These are phyloP conservation scores for Thozetella sp. DNA, from an alignment of 495 filamentous ascomycete species.

Conservation along the genomic window DNA sequence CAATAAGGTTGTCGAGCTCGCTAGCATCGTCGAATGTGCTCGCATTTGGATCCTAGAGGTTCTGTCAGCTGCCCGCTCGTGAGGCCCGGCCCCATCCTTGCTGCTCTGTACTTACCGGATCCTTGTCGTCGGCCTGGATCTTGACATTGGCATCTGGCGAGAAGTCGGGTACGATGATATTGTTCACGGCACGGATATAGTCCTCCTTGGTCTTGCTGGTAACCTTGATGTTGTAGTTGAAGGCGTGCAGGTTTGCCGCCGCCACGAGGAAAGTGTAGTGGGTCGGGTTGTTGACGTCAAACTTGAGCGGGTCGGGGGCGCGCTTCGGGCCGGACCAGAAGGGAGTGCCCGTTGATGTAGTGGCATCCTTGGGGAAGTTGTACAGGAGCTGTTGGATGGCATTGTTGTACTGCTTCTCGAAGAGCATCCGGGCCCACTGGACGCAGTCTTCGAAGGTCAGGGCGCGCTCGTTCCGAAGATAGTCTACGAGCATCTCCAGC, in stretches of 20 bases:
- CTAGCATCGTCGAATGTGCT: conserved; percentile 66
- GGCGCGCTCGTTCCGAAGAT: conserved; percentile 90
- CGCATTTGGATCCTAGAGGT: conserved; percentile 76
- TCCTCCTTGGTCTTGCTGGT: conserved; percentile 67
- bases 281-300: conserved; percentile 79
- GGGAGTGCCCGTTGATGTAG: conserved; percentile 80
- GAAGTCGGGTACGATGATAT: conserved; percentile 97
- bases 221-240: conserved; percentile 95
- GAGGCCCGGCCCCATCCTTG: background rate
- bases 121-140: conserved; percentile 95
- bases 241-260: conserved; percentile 90
- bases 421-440: conserved; percentile 88
- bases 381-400: conserved; percentile 94
- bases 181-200: conserved; percentile 77
- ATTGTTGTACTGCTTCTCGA: conserved; percentile 97
- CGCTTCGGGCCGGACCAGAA: conserved; percentile 99
- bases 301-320: conserved; percentile 88
- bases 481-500: conserved; percentile 86
- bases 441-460: conserved; percentile 95
- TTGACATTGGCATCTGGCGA: conserved; percentile 88
- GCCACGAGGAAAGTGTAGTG: conserved; percentile 87
- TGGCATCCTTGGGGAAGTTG: conserved; percentile 96
- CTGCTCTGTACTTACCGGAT: conserved; percentile 58
- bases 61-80: conserved; percentile 10
- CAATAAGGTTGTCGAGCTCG: conserved; percentile 69